Base-by-base conservation (phyloP, 106 monocot species). In the Posidonia australis region DNA sequence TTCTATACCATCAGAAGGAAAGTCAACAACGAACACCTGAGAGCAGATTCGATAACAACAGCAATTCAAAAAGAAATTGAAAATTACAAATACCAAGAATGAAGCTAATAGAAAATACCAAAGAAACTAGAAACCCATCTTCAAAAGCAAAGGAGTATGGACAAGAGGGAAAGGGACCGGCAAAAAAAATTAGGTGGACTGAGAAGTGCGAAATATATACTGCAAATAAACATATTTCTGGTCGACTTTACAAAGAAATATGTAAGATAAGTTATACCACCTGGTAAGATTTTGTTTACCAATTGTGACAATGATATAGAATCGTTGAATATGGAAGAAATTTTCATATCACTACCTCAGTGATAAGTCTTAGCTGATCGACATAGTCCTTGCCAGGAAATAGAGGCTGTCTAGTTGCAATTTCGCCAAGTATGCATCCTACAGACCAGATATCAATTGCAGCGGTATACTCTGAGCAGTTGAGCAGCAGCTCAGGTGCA, bases 371-470 rank as follows among this genome's bases (percentile, higher is more conserved):
- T 26, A 87, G 54, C 54, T 87, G 87, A 63, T 87, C 83, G 14
- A 83, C 76, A 64, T 87, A 83, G 60, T 87, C 87, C 51, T 67
- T 81, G 41, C 87, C 87, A 16, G 87, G 87, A 80, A 87, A 87
- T 19, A 87, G 58, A 31, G 87, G 78, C 36, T 77, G 44, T 9
- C 87, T 58, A 4, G 76, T 78, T 10, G 67, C 76, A 45, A 81
- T 81, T 76, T 87, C 87, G 67, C 78, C 87, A 68, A 87, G 75
- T 67, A 87, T 87, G 66, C 87, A 87, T 18, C 87, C 87, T 19
- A 87, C 83, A 32, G 87, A 87, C 87, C 87, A 87, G 43, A 87
- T 79, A 64, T 87, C 87, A 36, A 87, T 87, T 16, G 87, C 87
- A 32, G 80, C 83, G 53, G 87, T 87, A 42, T 87, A 87, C 46